Evolutionary conservation across 139 green algal species (phyloP).

Genomic region (Penium margaritaceum): DNA sequence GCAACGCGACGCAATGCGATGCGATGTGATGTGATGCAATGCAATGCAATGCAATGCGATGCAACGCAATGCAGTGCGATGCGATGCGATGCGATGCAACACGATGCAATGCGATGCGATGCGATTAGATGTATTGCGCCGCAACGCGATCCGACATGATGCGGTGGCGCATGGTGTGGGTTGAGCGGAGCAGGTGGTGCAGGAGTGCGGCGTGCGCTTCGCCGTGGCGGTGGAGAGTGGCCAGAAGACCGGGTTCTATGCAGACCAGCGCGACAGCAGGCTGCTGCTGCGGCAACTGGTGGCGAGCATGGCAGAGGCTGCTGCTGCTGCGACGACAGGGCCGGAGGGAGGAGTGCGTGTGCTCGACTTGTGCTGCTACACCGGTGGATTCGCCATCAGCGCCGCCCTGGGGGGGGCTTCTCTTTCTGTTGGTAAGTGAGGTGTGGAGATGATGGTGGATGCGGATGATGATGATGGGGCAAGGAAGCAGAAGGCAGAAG

Average conservation of each 20-base stretch:
- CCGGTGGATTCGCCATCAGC: constrained; percentile 49
- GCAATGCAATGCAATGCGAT: neutral
- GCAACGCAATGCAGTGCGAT: neutral
- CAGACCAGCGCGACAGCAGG: constrained; percentile 70
- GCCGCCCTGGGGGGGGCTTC: constrained; percentile 55
- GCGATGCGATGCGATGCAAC: neutral
- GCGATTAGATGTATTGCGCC: too few relatives aligned
- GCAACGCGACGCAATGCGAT: neutral
- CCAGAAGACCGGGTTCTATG: constrained; percentile 52
- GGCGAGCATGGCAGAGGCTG: too few relatives aligned
- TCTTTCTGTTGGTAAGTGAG: too few relatives aligned
- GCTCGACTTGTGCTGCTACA: constrained; percentile 90
- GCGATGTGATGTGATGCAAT: neutral
- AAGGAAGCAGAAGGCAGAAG: too few relatives aligned
- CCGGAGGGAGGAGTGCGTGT: too few relatives aligned
- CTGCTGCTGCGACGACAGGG: too few relatives aligned
- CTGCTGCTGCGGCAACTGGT: constrained; percentile 56
- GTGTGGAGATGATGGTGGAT: too few relatives aligned
- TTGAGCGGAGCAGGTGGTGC: too few relatives aligned
- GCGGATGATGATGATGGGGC: too few relatives aligned
- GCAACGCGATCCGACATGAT: too few relatives aligned
- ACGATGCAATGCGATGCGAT: too few relatives aligned
- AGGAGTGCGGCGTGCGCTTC: constrained; percentile 42
- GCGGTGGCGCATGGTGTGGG: too few relatives aligned
- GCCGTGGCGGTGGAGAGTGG: constrained; percentile 16